Conservation (phyloP, 2,329 filamentous ascomycete species). For the Colletotrichum spaethianum region DNA sequence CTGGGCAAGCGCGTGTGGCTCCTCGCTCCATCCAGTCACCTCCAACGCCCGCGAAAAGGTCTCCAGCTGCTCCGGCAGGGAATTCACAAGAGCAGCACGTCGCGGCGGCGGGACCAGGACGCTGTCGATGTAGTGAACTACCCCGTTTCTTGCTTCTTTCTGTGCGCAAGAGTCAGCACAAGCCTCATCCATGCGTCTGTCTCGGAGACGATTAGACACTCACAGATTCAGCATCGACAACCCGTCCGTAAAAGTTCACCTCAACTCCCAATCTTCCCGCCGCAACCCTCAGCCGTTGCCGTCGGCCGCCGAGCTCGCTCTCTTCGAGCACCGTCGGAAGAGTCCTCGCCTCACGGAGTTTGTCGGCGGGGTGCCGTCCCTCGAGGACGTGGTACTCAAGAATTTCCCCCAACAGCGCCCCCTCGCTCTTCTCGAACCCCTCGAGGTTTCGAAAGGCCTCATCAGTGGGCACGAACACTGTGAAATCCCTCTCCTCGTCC, state of each 20-base stretch:
- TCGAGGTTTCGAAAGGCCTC: slow-evolving; percentile 13
- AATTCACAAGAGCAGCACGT: slow-evolving; percentile 15
- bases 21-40: not conserved
- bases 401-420: slow-evolving; percentile 58
- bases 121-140: slow-evolving; percentile 28
- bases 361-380: not conserved
- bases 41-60: slow-evolving; percentile 20
- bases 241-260: slow-evolving; percentile 21
- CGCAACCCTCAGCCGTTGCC: not conserved
- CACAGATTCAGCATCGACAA: slow-evolving; percentile 7
- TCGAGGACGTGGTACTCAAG: slow-evolving; percentile 29
- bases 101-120: slow-evolving; percentile 37
- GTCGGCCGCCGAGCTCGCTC: not conserved
- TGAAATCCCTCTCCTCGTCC: not conserved
- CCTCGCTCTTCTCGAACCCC: not conserved
- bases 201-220: not conserved
- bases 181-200: not conserved
- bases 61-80: slow-evolving; percentile 10
- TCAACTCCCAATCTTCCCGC: not conserved
- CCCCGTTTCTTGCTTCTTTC: slow-evolving; percentile 3
- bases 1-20: not conserved
- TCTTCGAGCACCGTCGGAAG: slow-evolving; percentile 4
- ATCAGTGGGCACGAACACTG: slow-evolving; percentile 24
- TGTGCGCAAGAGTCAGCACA: not conserved
- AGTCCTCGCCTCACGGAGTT: not conserved